Conservation (phyloP, 2,329 filamentous ascomycete genomes). For the Tolypocladium ophioglossoides region DNA sequence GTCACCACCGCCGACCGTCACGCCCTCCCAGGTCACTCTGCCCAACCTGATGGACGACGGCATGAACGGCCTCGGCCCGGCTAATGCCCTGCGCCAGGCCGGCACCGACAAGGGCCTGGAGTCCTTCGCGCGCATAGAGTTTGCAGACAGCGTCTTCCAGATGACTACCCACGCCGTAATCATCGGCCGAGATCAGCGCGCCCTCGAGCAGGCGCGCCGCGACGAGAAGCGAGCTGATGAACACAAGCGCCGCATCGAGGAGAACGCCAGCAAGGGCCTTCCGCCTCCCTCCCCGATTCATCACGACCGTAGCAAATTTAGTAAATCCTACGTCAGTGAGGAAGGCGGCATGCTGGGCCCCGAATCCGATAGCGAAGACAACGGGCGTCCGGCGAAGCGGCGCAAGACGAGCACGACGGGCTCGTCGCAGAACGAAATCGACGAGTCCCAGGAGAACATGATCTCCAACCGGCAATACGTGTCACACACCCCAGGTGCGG, state of each 20-base stretch:
- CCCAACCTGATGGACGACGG: slow-evolving; percentile 23
- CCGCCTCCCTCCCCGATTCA: slow-evolving; percentile 40
- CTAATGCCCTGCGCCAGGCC: slow-evolving; percentile 22
- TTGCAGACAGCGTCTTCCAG: slow-evolving; percentile 66
- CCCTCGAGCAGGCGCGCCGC: slow-evolving; percentile 41
- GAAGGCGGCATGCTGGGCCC: slow-evolving; percentile 59
- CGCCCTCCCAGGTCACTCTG: slow-evolving; percentile 34
- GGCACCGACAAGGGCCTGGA: slow-evolving; percentile 34
- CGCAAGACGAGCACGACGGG: slow-evolving; percentile 34
- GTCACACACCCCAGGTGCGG: slow-evolving; percentile 47
- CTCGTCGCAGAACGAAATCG: slow-evolving; percentile 30
- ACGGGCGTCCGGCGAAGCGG: slow-evolving; percentile 33
- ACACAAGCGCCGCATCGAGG: slow-evolving; percentile 32
- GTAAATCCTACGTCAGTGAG: slow-evolving; percentile 58
- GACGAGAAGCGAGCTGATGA: slow-evolving; percentile 38
- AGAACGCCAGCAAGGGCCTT: slow-evolving; percentile 36
- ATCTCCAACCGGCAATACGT: slow-evolving; percentile 50
- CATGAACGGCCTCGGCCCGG: slow-evolving; percentile 15
- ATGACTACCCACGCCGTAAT: slow-evolving; percentile 67
- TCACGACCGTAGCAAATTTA: slow-evolving; percentile 43
- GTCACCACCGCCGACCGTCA: slow-evolving; percentile 33
- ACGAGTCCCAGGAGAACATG: slow-evolving; percentile 33
- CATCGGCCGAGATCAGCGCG: slow-evolving; percentile 59
- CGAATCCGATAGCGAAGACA: slow-evolving; percentile 45
- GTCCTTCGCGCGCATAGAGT: slow-evolving; percentile 53